Evolutionary conservation across 495 filamentous ascomycete species (phyloP), one percentile per base, ranked within the genome.

Genomic region (Penicillium cataractarum): DNA sequence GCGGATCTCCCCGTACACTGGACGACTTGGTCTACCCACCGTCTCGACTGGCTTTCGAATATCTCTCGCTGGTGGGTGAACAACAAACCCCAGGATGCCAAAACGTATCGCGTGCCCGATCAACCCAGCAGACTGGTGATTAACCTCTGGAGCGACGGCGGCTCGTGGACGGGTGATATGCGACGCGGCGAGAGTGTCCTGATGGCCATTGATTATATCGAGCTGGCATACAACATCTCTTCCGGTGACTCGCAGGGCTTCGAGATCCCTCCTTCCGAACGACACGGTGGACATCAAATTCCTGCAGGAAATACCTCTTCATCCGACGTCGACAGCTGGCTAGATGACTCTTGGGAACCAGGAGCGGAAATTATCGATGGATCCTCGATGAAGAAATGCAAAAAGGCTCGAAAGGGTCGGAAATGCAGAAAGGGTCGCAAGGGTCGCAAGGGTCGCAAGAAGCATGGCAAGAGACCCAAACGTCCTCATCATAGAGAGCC

Each of bases 111-210:
- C 21, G 83, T 86, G 8, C 90, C 90, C 0, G 76, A 78, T 39
- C 78, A 85, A 37, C 78, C 85, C 26, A 85, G 84, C 59, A 78
- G 83, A 55, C 61, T 93, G 22, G 83, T 89, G 5, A 67, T 92
- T 40, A 92, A 93, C 61, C 82, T 90, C 35, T 93, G 90, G 90
- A 89, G 87, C 69, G 86, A 92, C 66, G 90, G 90, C 0, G 87
- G 89, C 0, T 65, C 74, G 4, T 93, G 90, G 90, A 84, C 87
- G 1, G 90, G 90, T 1, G 87, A 91, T 62, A 89, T 93, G 89
- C 78, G 63, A 9, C 65, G 83, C 2, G 79, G 79, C 0, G 77
- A 83, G 3, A 80, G 81, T 27, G 89, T 90, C 4, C 83, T 83
- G 56, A 72, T 92, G 65, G 88, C 89, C 65, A 80, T 93, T 29